These are phyloP conservation scores for Geum urbanum DNA, from an alignment of 306 rosid genomes.

Conservation along the genomic window DNA sequence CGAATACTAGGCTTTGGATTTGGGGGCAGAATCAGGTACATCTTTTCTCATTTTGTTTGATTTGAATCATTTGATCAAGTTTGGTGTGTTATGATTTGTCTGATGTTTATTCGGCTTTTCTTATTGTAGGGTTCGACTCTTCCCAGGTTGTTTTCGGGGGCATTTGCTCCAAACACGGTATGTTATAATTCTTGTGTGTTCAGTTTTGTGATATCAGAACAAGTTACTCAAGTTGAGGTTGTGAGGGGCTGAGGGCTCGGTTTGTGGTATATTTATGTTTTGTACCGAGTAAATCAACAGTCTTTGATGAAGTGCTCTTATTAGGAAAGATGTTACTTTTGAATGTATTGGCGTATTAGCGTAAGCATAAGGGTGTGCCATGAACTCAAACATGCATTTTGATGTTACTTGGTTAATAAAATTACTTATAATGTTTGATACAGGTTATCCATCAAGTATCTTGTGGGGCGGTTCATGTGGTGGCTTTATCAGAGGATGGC, in stretches of 20 bases:
- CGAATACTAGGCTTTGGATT: constrained; percentile 78
- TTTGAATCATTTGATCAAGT: not conserved
- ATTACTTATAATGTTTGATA: constrained; percentile 2
- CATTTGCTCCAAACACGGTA: constrained; percentile 72
- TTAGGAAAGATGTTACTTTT: not conserved
- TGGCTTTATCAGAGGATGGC: constrained; percentile 86
- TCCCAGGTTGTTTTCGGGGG: constrained; percentile 89
- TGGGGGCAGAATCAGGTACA: constrained; percentile 97
- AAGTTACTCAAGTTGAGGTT: not conserved
- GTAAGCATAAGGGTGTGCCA: not conserved
- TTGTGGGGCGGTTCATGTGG: constrained; percentile 90
- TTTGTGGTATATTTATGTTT: not conserved
- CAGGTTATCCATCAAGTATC: constrained; percentile 83
- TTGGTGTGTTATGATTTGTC: constrained; percentile 11
- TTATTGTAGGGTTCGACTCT: constrained; percentile 69
- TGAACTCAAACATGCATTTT: not conserved
- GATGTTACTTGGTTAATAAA: not conserved
- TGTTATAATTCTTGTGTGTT: constrained; percentile 13
- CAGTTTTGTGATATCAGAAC: not conserved
- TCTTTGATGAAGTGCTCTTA: not conserved
- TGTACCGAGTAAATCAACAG: not conserved
- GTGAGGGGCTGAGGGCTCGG: not conserved
- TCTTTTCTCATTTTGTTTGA: not conserved
- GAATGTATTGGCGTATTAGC: not conserved
- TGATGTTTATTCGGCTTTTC: not conserved